Conservation (phyloP, 768 basidiomycete species). For the Boletus vermiculosoides region DNA sequence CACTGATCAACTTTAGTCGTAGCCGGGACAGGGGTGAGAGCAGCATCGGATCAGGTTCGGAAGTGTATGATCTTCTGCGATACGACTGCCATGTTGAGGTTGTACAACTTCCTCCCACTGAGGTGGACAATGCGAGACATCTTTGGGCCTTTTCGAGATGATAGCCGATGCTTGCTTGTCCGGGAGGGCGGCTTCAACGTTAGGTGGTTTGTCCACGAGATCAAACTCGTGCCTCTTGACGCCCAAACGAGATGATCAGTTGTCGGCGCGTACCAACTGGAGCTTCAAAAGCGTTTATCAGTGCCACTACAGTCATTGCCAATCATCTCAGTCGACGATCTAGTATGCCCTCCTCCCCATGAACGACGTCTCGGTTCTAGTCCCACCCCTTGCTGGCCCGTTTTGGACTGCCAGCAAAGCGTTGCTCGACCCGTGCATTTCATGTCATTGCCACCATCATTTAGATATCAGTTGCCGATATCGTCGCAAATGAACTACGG, state of each 20-base stretch:
- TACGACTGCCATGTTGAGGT: too few species aligned
- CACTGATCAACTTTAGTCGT: too few species aligned
- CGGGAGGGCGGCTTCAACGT: not conserved
- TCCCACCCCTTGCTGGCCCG: not conserved
- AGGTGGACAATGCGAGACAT: constrained; percentile 13
- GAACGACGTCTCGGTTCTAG: too few species aligned
- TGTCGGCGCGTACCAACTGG: too few species aligned
- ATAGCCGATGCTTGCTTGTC: constrained; percentile 19
- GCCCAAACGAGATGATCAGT: too few species aligned
- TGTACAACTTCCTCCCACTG: not conserved
- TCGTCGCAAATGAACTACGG: not conserved
- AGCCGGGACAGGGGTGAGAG: too few species aligned
- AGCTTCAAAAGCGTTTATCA: too few species aligned
- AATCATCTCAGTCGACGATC: too few species aligned
- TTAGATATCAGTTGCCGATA: not conserved
- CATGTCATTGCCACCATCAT: not conserved
- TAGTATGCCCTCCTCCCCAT: too few species aligned
- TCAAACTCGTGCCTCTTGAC: not conserved
- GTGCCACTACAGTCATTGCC: too few species aligned
- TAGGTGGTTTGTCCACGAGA: not conserved
- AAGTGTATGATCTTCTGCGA: too few species aligned
- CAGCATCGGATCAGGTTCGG: too few species aligned
- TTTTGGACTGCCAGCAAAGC: not conserved
- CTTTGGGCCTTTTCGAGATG: constrained; percentile 17
- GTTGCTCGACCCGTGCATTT: not conserved